Evolutionary conservation across 2,329 filamentous ascomycete genomes (phyloP).

Genomic region (Anisogramma anomala): DNA sequence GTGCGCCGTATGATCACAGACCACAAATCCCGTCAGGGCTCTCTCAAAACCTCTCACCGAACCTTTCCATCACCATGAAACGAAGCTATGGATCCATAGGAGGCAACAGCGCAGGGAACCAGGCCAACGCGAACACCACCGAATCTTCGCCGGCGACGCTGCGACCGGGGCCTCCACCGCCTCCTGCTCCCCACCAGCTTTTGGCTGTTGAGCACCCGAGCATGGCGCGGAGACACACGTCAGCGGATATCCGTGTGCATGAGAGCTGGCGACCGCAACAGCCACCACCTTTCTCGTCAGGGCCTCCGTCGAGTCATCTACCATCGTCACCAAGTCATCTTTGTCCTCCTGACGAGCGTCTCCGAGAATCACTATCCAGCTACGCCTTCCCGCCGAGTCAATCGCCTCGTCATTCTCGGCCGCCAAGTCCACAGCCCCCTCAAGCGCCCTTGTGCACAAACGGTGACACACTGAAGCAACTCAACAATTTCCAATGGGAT

Average conservation of each 20-base stretch:
- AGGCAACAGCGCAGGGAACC: slow-evolving; percentile 37
- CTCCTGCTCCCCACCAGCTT: slow-evolving; percentile 40
- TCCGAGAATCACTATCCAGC: slow-evolving; percentile 44
- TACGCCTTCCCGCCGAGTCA: slow-evolving; percentile 39
- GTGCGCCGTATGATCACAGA: slow-evolving; percentile 54
- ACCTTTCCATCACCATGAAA: slow-evolving; percentile 62
- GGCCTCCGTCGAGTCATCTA: slow-evolving; percentile 39
- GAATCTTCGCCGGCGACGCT: slow-evolving; percentile 66
- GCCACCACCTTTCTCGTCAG: slow-evolving; percentile 56
- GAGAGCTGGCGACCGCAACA: slow-evolving; percentile 53
- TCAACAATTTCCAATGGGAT: slow-evolving; percentile 47
- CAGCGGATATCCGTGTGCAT: slow-evolving; percentile 85
- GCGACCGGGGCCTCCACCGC: slow-evolving; percentile 53
- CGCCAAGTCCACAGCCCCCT: slow-evolving; percentile 42
- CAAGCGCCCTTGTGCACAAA: slow-evolving; percentile 36
- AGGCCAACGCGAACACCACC: slow-evolving; percentile 26
- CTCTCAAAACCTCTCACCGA: slow-evolving; percentile 21
- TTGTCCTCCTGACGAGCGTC: slow-evolving; percentile 40
- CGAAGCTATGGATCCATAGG: slow-evolving; percentile 83
- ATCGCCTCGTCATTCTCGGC: slow-evolving; percentile 35
- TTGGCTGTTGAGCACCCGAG: slow-evolving; percentile 52
- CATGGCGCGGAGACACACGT: slow-evolving; percentile 79
- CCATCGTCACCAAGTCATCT: slow-evolving; percentile 42
- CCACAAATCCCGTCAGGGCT: slow-evolving; percentile 58
- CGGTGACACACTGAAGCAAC: slow-evolving; percentile 30